A percentile compares a stretch with the other conserved stretches of the same genome.
These are phyloP conservation scores for Pythium folliculosum DNA, from an alignment of 352 stramenopile species.

Conservation along the genomic window DNA sequence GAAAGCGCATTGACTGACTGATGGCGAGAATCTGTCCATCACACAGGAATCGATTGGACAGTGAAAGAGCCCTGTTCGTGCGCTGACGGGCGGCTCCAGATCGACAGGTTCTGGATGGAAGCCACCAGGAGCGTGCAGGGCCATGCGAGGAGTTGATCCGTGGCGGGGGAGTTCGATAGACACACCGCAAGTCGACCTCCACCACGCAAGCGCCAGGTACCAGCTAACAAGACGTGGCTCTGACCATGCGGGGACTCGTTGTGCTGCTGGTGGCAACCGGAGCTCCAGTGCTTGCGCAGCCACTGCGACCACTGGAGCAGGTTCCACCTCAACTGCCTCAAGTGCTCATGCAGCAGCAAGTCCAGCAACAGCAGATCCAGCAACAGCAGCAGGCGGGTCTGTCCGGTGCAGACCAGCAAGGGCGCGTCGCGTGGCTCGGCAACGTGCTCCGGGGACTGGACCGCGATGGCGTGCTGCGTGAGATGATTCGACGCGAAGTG, in stretches of 20 bases:
- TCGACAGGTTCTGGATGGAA: no score
- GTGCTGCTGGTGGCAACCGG: not conserved
- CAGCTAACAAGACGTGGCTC: no score
- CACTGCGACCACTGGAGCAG: not conserved
- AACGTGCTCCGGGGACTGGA: conserved; percentile 15
- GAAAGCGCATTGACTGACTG: conserved; percentile 1
- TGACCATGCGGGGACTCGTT: not conserved
- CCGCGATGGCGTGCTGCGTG: conserved; percentile 5
- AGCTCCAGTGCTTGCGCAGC: not conserved
- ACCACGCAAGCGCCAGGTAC: not conserved
- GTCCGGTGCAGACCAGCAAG: not conserved
- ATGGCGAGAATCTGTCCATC: not conserved
- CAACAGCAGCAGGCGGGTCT: not conserved
- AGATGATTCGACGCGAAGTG: conserved; percentile 3
- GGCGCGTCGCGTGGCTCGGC: conserved; percentile 10
- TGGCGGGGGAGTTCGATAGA: not conserved
- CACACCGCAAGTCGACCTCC: not conserved
- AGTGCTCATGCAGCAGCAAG: not conserved
- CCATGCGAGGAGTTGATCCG: no score
- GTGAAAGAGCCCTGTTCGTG: no score
- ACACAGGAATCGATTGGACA: no score
- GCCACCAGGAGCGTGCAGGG: no score
- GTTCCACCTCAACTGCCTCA: not conserved
- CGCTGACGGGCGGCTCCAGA: no score
- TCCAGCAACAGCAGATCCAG: conserved; percentile 1